Evolutionary conservation across 768 basidiomycete species (phyloP).

Genomic region (Leccinum incarnatum): DNA sequence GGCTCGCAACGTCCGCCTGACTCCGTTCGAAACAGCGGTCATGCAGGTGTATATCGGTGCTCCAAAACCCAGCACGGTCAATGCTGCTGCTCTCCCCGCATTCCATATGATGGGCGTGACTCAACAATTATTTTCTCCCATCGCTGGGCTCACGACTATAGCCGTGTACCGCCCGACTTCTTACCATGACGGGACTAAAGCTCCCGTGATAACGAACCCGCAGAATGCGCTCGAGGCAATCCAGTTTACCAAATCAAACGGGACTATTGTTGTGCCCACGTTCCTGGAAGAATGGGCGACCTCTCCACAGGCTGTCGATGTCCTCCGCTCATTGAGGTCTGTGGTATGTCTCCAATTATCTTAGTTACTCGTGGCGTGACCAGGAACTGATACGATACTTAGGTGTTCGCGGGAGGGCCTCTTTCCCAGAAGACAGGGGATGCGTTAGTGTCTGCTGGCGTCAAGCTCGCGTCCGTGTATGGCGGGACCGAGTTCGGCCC

Average conservation of each 20-base stretch:
- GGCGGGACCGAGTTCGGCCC: constrained; percentile 40
- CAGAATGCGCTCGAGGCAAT: constrained; percentile 23
- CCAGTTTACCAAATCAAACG: constrained; percentile 12
- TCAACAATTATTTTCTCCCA: neutral
- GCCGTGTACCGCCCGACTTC: neutral
- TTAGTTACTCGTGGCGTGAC: neutral
- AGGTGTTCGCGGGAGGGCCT: constrained; percentile 38
- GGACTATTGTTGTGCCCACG: constrained; percentile 18
- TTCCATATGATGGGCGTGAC: neutral
- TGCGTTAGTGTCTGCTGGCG: constrained; percentile 31
- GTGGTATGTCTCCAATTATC: constrained; percentile 15
- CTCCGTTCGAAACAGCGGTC: neutral
- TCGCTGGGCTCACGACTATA: neutral
- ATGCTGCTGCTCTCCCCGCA: neutral
- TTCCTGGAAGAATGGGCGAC: constrained; percentile 24
- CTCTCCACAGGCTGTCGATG: constrained; percentile 19
- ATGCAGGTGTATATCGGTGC: neutral
- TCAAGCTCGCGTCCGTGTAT: constrained; percentile 34
- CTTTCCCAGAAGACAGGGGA: constrained; percentile 36
- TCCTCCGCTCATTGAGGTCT: constrained; percentile 15
- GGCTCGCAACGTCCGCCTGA: neutral
- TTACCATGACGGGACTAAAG: neutral
- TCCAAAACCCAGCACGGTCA: neutral
- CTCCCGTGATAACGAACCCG: constrained; percentile 22
- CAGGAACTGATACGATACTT: neutral